Conservation (phyloP, 495 filamentous ascomycete species). For the Pseudevernia furfuracea region DNA sequence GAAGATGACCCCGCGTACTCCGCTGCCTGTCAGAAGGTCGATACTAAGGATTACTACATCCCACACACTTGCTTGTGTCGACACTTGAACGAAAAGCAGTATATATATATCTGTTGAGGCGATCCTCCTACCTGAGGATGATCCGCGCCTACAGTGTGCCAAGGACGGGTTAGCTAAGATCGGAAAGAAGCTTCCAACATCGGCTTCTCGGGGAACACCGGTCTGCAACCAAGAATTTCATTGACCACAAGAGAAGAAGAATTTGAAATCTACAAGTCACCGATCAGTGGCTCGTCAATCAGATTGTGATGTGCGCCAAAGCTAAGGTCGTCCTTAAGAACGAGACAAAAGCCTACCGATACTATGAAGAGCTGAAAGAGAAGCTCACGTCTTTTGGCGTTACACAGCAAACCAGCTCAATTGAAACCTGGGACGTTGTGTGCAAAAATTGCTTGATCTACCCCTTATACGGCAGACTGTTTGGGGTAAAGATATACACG, state of each 20-base stretch:
- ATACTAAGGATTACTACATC: conserved; percentile 71
- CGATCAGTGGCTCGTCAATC: too few relatives aligned
- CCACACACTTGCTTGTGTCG: conserved; percentile 62
- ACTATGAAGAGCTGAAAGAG: too few relatives aligned
- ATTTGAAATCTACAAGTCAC: too few relatives aligned
- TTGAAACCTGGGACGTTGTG: conserved; percentile 32
- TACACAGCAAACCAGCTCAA: conserved; percentile 43
- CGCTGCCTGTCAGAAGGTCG: conserved; percentile 39
- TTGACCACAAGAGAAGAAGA: too few relatives aligned
- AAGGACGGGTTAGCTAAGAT: conserved; percentile 34
- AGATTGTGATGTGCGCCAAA: too few relatives aligned
- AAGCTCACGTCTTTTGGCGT: conserved; percentile 49
- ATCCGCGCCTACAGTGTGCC: conserved; percentile 47
- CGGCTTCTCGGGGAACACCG: too few relatives aligned
- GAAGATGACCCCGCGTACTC: conserved; percentile 44
- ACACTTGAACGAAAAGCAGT: conserved; percentile 51
- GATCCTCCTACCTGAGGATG: conserved; percentile 54
- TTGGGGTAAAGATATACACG: background rate
- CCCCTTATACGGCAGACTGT: conserved; percentile 51
- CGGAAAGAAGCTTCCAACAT: too few relatives aligned
- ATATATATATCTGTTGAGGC: conserved; percentile 53
- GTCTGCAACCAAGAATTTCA: too few relatives aligned
- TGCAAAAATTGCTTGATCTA: conserved; percentile 42
- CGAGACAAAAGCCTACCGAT: too few relatives aligned
- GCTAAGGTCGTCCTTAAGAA: too few relatives aligned